Conservation (phyloP, 345 rosid genomes). For the Eucalyptus marginata region DNA sequence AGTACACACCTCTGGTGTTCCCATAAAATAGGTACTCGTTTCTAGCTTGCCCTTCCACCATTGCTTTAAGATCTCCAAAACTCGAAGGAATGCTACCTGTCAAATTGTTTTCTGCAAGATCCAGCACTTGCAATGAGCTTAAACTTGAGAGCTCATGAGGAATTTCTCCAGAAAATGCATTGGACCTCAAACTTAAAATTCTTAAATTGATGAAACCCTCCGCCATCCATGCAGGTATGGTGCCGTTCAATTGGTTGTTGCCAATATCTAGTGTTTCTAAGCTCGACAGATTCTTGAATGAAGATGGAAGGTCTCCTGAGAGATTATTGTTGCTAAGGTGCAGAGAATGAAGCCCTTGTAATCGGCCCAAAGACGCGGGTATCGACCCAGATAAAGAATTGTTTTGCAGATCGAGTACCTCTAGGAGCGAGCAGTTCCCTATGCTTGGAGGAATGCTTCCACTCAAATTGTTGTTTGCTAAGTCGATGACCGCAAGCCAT, state of each 20-base stretch:
- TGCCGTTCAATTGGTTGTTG: constrained; percentile 14
- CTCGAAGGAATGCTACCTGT: no score
- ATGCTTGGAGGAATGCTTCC: constrained; percentile 16
- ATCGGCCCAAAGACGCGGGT: constrained; percentile 12
- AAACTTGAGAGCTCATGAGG: no score
- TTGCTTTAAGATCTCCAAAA: no score
- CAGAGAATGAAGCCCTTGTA: constrained; percentile 3
- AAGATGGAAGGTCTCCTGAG: constrained; percentile 8
- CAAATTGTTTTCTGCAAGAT: no score
- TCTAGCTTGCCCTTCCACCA: no score
- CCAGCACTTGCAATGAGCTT: no score
- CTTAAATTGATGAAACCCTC: background rate
- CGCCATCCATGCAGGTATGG: constrained; percentile 21
- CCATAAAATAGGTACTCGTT: no score
- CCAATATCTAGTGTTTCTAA: constrained; percentile 23
- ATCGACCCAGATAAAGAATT: constrained; percentile 19
- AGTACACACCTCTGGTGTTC: fast-evolving
- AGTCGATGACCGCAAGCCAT: constrained; percentile 9
- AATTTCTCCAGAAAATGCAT: no score
- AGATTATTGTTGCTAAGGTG: constrained; percentile 13
- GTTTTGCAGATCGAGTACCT: constrained; percentile 14
- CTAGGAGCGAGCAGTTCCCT: background rate
- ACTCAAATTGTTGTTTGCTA: constrained; percentile 14
- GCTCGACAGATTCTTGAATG: constrained; percentile 11
- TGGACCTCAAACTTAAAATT: no score